Percentiles rank a stretch among this genome's conserved stretches.
Evolutionary conservation across 495 filamentous ascomycete genomes (phyloP).

Genomic region (Bryoglossum gracile): DNA sequence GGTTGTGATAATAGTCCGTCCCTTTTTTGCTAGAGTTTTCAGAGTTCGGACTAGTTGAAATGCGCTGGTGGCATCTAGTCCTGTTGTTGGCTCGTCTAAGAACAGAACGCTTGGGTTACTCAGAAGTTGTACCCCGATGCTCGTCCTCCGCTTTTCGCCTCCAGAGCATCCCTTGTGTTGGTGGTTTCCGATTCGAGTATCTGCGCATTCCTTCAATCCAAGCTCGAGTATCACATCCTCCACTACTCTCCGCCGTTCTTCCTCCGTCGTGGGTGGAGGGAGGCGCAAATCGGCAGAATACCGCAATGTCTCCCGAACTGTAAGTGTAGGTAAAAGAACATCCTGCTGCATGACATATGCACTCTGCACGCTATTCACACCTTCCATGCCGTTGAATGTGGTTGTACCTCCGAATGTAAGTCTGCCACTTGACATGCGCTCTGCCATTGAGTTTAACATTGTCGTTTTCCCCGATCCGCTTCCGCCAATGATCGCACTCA

Average conservation of each 20-base stretch:
- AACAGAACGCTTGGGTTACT: constrained; percentile 70
- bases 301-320: constrained; percentile 62
- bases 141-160: constrained; percentile 66
- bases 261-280: constrained; percentile 48
- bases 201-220: constrained; percentile 64
- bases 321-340: constrained; percentile 59
- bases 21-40: constrained; percentile 55
- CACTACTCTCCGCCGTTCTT: constrained; percentile 52
- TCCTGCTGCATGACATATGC: constrained; percentile 77
- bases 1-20: constrained; percentile 62
- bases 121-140: constrained; percentile 67
- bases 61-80: constrained; percentile 67
- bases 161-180: constrained; percentile 67
- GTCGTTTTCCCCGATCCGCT: constrained; percentile 71
- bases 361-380: constrained; percentile 47
- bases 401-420: constrained; percentile 46
- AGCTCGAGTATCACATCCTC: constrained; percentile 69
- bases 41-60: constrained; percentile 63
- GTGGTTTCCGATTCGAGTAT: constrained; percentile 61
- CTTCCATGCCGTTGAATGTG: constrained; percentile 47
- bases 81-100: constrained; percentile 70
- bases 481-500: constrained; percentile 67
- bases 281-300: constrained; percentile 67
- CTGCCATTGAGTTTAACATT: constrained; percentile 60
- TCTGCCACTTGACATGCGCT: constrained; percentile 49